Percentiles rank a stretch among this genome's conserved stretches.
Evolutionary conservation across 805 yeast species (phyloP).

Genomic region (Sugiyamaella qingdaonensis): DNA sequence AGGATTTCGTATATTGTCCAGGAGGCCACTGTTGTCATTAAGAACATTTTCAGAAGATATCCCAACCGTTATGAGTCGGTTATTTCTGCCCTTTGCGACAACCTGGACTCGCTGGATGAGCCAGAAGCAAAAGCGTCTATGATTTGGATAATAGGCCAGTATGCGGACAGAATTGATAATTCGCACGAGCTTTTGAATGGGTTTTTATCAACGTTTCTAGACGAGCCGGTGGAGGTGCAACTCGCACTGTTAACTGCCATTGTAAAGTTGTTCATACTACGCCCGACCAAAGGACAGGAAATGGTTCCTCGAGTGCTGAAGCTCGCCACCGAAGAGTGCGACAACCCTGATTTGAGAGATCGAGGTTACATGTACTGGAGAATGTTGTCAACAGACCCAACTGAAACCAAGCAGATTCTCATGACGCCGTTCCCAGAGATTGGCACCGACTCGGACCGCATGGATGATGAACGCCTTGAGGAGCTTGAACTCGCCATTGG

Average conservation of each 20-base stretch:
- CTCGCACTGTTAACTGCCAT: slow-evolving; percentile 67
- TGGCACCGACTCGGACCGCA: slow-evolving; percentile 58
- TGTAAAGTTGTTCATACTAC: slow-evolving; percentile 59
- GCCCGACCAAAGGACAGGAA: slow-evolving; percentile 51
- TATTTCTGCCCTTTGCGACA: slow-evolving; percentile 40
- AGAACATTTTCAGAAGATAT: slow-evolving; percentile 71
- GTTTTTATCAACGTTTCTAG: slow-evolving; percentile 46
- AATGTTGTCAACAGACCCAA: slow-evolving; percentile 51
- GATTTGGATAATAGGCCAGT: slow-evolving; percentile 82
- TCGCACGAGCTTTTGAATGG: slow-evolving; percentile 41
- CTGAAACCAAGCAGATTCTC: slow-evolving; percentile 50
- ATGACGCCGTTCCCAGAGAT: slow-evolving; percentile 60
- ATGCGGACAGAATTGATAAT: slow-evolving; percentile 45
- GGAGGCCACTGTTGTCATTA: slow-evolving; percentile 71
- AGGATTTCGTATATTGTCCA: slow-evolving; percentile 73
- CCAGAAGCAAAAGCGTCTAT: slow-evolving; percentile 74
- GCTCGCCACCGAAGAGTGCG: slow-evolving; percentile 65
- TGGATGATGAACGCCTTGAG: slow-evolving; percentile 67
- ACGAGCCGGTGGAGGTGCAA: slow-evolving; percentile 73
- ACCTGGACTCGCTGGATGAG: slow-evolving; percentile 57
- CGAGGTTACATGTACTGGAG: slow-evolving; percentile 86
- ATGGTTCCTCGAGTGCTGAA: slow-evolving; percentile 57
- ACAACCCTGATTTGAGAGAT: slow-evolving; percentile 83
- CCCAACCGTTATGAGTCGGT: slow-evolving; percentile 53
- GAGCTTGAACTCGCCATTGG: slow-evolving; percentile 83